Conservation (phyloP, 75 land plant genomes). For the Chamaecyparis obtusa region DNA sequence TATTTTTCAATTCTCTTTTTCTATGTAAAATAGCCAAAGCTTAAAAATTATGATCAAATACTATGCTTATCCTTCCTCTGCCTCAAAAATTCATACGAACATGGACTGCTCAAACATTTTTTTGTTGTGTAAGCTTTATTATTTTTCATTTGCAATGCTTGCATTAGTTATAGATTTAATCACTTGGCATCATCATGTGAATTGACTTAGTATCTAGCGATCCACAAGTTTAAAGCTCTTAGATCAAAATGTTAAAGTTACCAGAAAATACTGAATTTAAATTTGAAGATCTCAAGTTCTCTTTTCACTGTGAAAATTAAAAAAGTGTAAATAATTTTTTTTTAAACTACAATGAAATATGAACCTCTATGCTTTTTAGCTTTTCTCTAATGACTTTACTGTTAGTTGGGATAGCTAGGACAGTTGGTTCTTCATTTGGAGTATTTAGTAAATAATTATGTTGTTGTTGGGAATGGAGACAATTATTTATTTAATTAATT, state of each 20-base stretch:
- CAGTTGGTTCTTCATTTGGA: too few relatives aligned
- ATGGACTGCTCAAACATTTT: too few relatives aligned
- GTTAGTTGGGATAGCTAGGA: too few relatives aligned
- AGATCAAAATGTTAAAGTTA: neutral
- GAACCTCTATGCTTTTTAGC: neutral
- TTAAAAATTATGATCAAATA: neutral
- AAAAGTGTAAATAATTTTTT: neutral
- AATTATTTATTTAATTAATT: too few relatives aligned
- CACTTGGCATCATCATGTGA: neutral
- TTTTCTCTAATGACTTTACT: neutral
- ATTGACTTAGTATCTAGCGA: neutral
- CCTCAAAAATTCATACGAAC: neutral
- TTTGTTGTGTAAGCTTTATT: neutral
- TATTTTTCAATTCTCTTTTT: too few relatives aligned
- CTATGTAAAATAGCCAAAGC: too few relatives aligned
- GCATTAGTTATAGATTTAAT: neutral
- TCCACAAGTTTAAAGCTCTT: neutral
- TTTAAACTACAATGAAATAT: neutral
- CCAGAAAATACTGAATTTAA: neutral
- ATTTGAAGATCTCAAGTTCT: neutral
- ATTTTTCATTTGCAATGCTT: neutral
- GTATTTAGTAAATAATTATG: too few relatives aligned
- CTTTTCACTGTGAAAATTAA: neutral
- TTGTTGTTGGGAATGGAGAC: too few relatives aligned
- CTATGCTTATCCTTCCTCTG: neutral